These are phyloP conservation scores for Trametopsis cervina DNA, from an alignment of 768 basidiomycete genomes.

Conservation along the genomic window DNA sequence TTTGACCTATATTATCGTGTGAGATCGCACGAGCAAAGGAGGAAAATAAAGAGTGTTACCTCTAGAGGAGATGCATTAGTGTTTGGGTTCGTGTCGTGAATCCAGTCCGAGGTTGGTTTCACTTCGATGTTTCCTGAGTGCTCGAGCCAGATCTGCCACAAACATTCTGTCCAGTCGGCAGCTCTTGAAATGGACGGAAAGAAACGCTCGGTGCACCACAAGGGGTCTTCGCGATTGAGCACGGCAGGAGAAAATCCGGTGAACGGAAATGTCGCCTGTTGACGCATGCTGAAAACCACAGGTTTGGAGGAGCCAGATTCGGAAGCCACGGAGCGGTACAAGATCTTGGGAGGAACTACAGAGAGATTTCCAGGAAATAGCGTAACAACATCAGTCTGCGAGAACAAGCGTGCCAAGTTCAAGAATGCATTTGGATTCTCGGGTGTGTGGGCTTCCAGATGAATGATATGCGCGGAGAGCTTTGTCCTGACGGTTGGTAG, in stretches of 20 bases:
- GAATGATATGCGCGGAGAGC: constrained; percentile 42
- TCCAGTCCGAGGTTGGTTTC: constrained; percentile 20
- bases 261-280: constrained; percentile 32
- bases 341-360: constrained; percentile 18
- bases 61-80: constrained; percentile 14
- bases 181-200: constrained; percentile 37
- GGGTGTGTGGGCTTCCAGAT: constrained; percentile 30
- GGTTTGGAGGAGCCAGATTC: constrained; percentile 15
- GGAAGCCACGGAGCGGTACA: constrained; percentile 18
- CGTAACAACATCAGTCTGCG: constrained; percentile 38
- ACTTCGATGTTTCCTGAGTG: constrained; percentile 35
- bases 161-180: constrained; percentile 56
- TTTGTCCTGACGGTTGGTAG: constrained; percentile 11
- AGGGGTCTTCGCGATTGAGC: constrained; percentile 33
- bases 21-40: too few species aligned
- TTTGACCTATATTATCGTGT: constrained; percentile 33
- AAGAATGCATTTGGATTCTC: constrained; percentile 45
- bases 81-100: not conserved
- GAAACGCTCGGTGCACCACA: constrained; percentile 60
- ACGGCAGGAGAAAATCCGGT: constrained; percentile 39
- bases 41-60: constrained; percentile 16
- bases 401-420: constrained; percentile 58
- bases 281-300: constrained; percentile 23
- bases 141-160: constrained; percentile 60
- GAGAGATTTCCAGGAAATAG: constrained; percentile 44